phyloP scores from a whole-genome alignment of 2,329 filamentous ascomycete genomes.

The Penicillium sp. region DNA sequence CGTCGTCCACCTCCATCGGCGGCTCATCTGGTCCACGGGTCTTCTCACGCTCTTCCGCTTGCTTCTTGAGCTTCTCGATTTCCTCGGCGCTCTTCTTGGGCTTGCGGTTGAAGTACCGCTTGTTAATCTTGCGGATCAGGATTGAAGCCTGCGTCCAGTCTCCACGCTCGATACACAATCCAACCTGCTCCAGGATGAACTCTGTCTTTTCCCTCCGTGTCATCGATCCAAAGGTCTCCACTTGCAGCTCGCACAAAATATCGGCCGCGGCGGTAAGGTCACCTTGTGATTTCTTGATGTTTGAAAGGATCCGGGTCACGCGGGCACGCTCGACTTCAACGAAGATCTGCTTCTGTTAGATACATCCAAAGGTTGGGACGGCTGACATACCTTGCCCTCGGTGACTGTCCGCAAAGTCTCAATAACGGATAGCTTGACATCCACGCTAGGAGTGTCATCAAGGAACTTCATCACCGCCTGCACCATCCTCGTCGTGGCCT shows the following conservation, averaged over 20 bases:
- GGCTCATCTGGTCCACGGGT: constrained; percentile 74
- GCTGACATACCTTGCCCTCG: constrained; percentile 73
- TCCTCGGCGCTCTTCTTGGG: constrained; percentile 87
- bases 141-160: constrained; percentile 97
- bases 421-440: constrained; percentile 89
- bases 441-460: constrained; percentile 76
- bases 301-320: constrained; percentile 88
- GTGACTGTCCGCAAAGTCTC: constrained; percentile 94
- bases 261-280: constrained; percentile 87
- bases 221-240: constrained; percentile 99
- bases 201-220: constrained; percentile 95
- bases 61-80: constrained; percentile 85
- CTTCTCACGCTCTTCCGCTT: constrained; percentile 71
- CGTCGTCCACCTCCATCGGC: constrained; percentile 73
- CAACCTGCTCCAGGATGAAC: constrained; percentile 94
- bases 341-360: constrained; percentile 66
- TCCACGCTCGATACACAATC: constrained; percentile 87
- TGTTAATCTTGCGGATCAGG: constrained; percentile 94
- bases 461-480: constrained; percentile 93
- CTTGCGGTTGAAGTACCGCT: constrained; percentile 83
- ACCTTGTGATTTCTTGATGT: constrained; percentile 96
- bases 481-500: constrained; percentile 98
- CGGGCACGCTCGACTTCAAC: constrained; percentile 97
- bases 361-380: background rate
- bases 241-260: constrained; percentile 93